Evolutionary conservation across 139 green algal genomes (phyloP).

Genomic region (Volvox reticuliferus): DNA sequence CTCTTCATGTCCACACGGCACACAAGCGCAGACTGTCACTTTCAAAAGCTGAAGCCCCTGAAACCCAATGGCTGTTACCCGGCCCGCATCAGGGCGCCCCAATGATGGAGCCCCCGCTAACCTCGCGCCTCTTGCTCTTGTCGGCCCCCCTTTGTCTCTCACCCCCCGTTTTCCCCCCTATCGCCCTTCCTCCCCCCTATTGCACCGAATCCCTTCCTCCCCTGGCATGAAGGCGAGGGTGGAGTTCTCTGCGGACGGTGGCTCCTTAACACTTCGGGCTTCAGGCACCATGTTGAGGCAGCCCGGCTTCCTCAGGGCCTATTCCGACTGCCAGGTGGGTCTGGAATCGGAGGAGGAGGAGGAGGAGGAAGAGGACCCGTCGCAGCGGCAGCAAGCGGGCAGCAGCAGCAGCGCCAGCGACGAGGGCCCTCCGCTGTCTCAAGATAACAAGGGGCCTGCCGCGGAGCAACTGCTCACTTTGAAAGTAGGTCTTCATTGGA

Average conservation of each 20-base stretch:
- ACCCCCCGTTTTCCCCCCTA: too few species aligned
- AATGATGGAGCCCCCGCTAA: too few species aligned
- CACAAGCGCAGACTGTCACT: too few species aligned
- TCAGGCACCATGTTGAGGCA: conserved; percentile 62
- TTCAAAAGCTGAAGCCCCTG: too few species aligned
- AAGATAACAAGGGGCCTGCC: conserved; percentile 3
- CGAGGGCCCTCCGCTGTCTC: too few species aligned
- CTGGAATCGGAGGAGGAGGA: background rate
- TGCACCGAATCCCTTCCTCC: too few species aligned
- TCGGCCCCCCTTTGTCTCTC: too few species aligned
- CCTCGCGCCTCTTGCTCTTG: background rate
- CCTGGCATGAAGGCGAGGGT: conserved; percentile 51
- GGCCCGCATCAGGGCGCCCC: too few species aligned
- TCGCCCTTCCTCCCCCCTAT: background rate
- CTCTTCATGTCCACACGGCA: too few species aligned
- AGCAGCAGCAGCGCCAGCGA: background rate
- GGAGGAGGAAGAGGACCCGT: too few species aligned
- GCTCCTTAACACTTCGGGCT: conserved; percentile 61
- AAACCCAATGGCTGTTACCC: too few species aligned
- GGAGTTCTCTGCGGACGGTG: conserved; percentile 58
- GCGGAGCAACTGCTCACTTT: conserved; percentile 24
- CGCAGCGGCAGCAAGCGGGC: too few species aligned
- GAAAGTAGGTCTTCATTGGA: background rate
- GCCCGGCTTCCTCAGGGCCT: conserved; percentile 68
- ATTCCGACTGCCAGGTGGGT: background rate